Evolutionary conservation across 768 basidiomycete species (phyloP).

Genomic region (Panaeolus papilionaceus): DNA sequence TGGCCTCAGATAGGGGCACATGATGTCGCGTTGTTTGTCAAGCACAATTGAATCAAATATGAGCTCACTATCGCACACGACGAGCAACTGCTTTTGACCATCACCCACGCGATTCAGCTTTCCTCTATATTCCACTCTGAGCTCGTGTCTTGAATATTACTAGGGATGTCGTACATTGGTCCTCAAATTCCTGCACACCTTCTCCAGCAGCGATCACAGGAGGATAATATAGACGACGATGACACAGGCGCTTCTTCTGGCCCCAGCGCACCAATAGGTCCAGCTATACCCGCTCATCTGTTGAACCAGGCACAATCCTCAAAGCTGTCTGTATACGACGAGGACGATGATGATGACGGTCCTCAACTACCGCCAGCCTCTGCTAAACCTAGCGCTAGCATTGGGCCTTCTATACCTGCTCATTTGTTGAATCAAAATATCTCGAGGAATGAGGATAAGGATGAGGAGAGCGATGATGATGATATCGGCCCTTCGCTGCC

Average conservation of each 20-base stretch:
- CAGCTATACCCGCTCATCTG: slow-evolving; percentile 36
- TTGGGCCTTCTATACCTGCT: not conserved
- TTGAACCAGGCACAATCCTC: slow-evolving; percentile 25
- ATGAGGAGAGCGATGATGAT: slow-evolving; percentile 1
- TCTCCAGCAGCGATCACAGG: slow-evolving; percentile 28
- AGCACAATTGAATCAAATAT: not conserved
- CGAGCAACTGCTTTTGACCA: not conserved
- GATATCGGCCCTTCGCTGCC: not conserved
- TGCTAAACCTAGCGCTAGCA: slow-evolving; percentile 23
- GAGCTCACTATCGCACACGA: not conserved
- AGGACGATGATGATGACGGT: slow-evolving; percentile 65
- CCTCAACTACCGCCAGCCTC: slow-evolving; percentile 50
- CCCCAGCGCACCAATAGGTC: slow-evolving; percentile 27
- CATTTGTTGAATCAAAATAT: not conserved
- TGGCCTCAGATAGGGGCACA: not conserved
- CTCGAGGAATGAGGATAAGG: not conserved
- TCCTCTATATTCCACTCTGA: not conserved
- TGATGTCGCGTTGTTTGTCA: not conserved
- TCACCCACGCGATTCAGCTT: not conserved
- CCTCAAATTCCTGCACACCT: slow-evolving; percentile 63
- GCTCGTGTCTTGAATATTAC: not conserved
- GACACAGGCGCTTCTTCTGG: slow-evolving; percentile 33
- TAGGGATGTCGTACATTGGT: slow-evolving; percentile 57
- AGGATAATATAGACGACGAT: slow-evolving; percentile 33
- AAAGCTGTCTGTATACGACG: slow-evolving; percentile 29